A percentile compares a stretch with the other conserved stretches of the same genome.
These are phyloP conservation scores for Orbilia javanica DNA, from an alignment of 2,329 filamentous ascomycete species.

Conservation along the genomic window DNA sequence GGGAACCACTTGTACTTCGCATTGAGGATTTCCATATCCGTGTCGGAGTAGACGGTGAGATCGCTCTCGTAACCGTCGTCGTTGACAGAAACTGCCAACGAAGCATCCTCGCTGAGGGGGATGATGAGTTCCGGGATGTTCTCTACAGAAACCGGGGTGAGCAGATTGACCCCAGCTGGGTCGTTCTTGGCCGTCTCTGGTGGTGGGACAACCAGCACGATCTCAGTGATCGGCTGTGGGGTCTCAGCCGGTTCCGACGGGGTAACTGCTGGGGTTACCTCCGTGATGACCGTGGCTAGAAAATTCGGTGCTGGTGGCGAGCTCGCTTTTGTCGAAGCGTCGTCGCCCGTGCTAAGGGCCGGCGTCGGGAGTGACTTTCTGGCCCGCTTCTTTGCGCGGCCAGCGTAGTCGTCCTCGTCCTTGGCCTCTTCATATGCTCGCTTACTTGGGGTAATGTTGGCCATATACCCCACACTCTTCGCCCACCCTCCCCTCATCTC, in stretches of 20 bases:
- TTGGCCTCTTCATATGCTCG: slow-evolving; percentile 46
- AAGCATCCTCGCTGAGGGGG: slow-evolving; percentile 15
- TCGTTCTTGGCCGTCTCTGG: slow-evolving; percentile 17
- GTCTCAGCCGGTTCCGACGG: slow-evolving; percentile 27
- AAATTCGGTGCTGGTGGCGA: slow-evolving; percentile 48
- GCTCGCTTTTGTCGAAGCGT: slow-evolving; percentile 36
- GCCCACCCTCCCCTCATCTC: slow-evolving; percentile 85
- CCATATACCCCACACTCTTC: slow-evolving; percentile 56
- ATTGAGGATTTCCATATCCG: slow-evolving; percentile 56
- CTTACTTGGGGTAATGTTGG: slow-evolving; percentile 39
- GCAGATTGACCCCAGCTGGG: slow-evolving; percentile 8
- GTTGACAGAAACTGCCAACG: background rate
- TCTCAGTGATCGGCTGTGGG: slow-evolving; percentile 15
- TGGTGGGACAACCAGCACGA: slow-evolving; percentile 26
- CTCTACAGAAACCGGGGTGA: slow-evolving; percentile 2
- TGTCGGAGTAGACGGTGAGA: slow-evolving; percentile 51
- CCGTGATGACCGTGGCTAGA: slow-evolving; percentile 20
- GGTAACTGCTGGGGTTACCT: slow-evolving; percentile 40
- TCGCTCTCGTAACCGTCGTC: slow-evolving; percentile 57
- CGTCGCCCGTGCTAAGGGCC: slow-evolving; percentile 48
- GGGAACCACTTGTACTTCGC: slow-evolving; percentile 51
- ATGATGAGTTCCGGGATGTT: slow-evolving; percentile 16
- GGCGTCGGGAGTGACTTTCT: slow-evolving; percentile 52
- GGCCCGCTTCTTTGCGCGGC: slow-evolving; percentile 52
- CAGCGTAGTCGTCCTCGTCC: slow-evolving; percentile 57